Evolutionary conservation across 306 rosid genomes (phyloP).

Genomic region (Pachyrhizus erosus): DNA sequence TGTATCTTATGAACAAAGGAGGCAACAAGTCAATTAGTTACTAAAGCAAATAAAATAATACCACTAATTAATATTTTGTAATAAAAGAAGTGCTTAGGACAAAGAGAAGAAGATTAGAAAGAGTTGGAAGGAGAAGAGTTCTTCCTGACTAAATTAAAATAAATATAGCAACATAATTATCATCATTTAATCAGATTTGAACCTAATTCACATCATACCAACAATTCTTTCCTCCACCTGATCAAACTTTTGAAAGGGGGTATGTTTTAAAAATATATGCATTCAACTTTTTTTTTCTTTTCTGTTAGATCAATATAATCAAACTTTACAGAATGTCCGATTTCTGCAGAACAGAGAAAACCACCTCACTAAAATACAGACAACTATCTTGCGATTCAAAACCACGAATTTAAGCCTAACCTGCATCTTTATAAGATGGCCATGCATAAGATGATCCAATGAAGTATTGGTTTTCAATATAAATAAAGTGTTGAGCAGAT

Average conservation of each 20-base stretch:
- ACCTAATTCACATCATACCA: slow-evolving; percentile 35
- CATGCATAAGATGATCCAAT: slow-evolving; percentile 93
- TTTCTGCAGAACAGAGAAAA: slow-evolving; percentile 27
- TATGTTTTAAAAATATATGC: background rate
- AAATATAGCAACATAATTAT: background rate
- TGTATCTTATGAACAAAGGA: slow-evolving; percentile 20
- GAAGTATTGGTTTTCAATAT: slow-evolving; percentile 95
- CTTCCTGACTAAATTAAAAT: background rate
- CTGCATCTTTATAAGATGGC: slow-evolving; percentile 87
- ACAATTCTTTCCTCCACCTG: slow-evolving; percentile 20
- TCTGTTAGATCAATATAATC: slow-evolving; percentile 21
- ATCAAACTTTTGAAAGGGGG: slow-evolving; percentile 13
- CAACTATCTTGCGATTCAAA: slow-evolving; percentile 12
- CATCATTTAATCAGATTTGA: slow-evolving; percentile 5
- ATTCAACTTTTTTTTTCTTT: background rate
- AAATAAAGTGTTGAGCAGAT: slow-evolving; percentile 94
- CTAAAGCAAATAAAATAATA: slow-evolving; percentile 7
- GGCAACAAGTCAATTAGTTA: slow-evolving; percentile 5
- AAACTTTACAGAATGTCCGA: slow-evolving; percentile 18
- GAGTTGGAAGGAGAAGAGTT: slow-evolving; percentile 6
- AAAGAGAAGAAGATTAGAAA: background rate
- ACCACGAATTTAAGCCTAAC: slow-evolving; percentile 51
- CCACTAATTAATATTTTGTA: background rate
- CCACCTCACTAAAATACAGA: slow-evolving; percentile 23
- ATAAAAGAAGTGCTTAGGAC: background rate